A percentile compares a stretch with the other conserved stretches of the same genome.
Conservation (phyloP, 768 basidiomycete species). For the Suillus tomentosus region DNA sequence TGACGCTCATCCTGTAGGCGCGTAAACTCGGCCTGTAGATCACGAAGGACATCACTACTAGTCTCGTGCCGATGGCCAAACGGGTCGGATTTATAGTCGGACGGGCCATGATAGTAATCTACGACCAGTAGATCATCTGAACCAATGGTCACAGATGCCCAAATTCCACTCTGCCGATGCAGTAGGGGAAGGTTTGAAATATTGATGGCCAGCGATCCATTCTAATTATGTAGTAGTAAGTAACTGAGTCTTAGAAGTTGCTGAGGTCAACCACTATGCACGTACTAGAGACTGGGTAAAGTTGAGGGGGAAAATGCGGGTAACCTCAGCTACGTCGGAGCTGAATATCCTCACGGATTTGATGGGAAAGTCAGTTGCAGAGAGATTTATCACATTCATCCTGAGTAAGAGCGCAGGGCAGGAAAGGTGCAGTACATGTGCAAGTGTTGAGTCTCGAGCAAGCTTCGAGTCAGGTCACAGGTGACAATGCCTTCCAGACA, state of each 20-base stretch:
- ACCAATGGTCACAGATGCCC: slow-evolving; percentile 17
- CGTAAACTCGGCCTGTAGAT: slow-evolving; percentile 15
- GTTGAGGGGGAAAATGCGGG: slow-evolving; percentile 22
- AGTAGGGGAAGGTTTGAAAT: slow-evolving; percentile 18
- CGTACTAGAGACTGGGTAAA: slow-evolving; percentile 15
- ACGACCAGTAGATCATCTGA: slow-evolving; percentile 18
- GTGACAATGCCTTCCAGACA: no score
- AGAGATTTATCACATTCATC: slow-evolving; percentile 4
- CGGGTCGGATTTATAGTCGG: neutral
- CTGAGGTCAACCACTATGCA: neutral
- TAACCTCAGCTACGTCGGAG: slow-evolving; percentile 19
- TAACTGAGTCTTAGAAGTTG: neutral
- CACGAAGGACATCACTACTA: slow-evolving; percentile 8
- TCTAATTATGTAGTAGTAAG: slow-evolving; percentile 12
- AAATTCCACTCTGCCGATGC: slow-evolving; percentile 8
- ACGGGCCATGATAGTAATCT: slow-evolving; percentile 16
- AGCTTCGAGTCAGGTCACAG: neutral
- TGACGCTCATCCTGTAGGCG: slow-evolving; percentile 22
- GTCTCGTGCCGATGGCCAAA: neutral
- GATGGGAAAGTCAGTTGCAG: slow-evolving; percentile 17
- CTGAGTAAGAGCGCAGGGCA: neutral
- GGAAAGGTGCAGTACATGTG: neutral
- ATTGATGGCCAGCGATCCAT: slow-evolving; percentile 19
- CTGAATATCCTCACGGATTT: slow-evolving; percentile 23
- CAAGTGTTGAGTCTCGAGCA: neutral